Evolutionary conservation across 495 filamentous ascomycete genomes (phyloP), one percentile per base, ranked within the genome.

Genomic region (Trichoderma parareesei): DNA sequence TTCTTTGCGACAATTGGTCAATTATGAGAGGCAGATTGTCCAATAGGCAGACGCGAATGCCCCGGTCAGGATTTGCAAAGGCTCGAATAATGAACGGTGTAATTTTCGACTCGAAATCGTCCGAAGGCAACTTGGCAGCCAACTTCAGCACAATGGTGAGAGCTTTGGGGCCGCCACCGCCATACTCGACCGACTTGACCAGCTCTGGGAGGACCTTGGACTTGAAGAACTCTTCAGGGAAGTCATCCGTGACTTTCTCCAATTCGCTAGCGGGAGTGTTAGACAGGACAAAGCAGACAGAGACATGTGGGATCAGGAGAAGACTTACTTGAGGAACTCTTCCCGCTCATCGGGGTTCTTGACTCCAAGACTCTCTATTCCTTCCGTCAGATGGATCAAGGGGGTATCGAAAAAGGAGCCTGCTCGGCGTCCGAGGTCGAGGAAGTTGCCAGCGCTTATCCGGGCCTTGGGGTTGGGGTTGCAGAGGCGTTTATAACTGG

Each of bases 101-200:
- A 63, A 98, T 80, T 65, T 85, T 88, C 4, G 83, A 71, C 43
- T 95, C 92, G 74, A 92, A 98, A 72, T 98, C 93, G 2, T 97
- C 94, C 62, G 88, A 87, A 0, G 91, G 85, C 37, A 98, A 73
- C 70, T 96, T 97, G 37, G 85, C 78, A 13, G 90, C 87, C 70
- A 98, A 96, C 70, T 94, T 94, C 78, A 97, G 85, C 18, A 96
- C 89, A 6, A 93, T 86, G 0, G 80, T 77, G 65, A 98, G 92
- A 6, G 95, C 92, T 69, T 96, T 97, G 0, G 93, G 89, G 0
- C 94, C 94, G 48, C 95, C 94, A 35, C 94, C 94, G 35, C 94
- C 95, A 75, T 97, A 98, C 70, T 98, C 94, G 9, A 98, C 91
- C 0, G 92, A 94, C 70, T 97, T 98, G 0, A 98, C 80, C n/a